These are phyloP conservation scores for Multifurca ochricompacta DNA, from an alignment of 768 basidiomycete species.

Conservation along the genomic window DNA sequence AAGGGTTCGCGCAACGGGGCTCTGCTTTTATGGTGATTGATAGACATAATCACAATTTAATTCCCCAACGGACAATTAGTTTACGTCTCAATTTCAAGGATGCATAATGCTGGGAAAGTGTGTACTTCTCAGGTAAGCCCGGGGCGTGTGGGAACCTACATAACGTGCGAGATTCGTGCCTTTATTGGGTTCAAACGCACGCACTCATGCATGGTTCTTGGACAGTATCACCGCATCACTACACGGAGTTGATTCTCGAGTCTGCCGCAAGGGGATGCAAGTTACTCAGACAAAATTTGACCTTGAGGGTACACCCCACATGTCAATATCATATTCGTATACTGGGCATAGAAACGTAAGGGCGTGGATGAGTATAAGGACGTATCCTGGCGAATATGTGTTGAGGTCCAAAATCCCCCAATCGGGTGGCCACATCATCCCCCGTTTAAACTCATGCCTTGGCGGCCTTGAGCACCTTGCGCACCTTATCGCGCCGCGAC, in stretches of 20 bases:
- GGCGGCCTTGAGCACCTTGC: slow-evolving; percentile 59
- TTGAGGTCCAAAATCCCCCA: not conserved
- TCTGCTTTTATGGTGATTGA: not conserved
- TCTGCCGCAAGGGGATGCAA: no score
- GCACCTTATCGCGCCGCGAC: slow-evolving; percentile 67
- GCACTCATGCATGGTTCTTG: not conserved
- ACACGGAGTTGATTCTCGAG: no score
- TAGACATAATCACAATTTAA: not conserved
- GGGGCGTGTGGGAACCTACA: no score
- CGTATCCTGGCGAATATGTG: not conserved
- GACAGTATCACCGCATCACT: no score
- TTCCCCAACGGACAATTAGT: no score
- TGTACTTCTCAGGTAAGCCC: not conserved
- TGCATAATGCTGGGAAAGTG: not conserved
- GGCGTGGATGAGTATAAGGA: slow-evolving; percentile 1
- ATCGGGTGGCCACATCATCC: not conserved
- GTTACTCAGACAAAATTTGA: not conserved
- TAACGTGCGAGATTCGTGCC: not conserved
- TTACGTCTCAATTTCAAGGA: not conserved
- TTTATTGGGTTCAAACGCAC: not conserved
- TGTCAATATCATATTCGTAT: slow-evolving; percentile 7
- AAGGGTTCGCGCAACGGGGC: not conserved
- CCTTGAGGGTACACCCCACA: not conserved
- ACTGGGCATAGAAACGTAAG: not conserved
- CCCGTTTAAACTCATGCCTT: slow-evolving; percentile 33